phyloP scores from a whole-genome alignment of 768 basidiomycete genomes.

The Gelatoporia subvermispora region DNA sequence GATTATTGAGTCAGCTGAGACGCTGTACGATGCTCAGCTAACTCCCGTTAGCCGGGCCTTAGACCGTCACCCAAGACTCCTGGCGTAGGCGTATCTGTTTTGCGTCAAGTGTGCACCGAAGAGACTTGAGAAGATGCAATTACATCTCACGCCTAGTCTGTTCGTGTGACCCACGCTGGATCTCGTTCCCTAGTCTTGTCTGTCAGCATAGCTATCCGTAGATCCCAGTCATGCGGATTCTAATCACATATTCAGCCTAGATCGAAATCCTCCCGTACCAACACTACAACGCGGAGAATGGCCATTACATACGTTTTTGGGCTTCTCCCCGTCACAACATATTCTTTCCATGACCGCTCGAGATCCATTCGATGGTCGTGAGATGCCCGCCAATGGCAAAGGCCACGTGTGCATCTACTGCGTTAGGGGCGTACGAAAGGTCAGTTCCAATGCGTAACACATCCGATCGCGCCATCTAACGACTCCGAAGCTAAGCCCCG shows the following conservation, averaged over 20 bases:
- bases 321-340: constrained; percentile 43
- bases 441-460: constrained; percentile 20
- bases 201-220: too few relatives aligned
- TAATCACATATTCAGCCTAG: constrained; percentile 41
- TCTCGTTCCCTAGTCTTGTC: too few relatives aligned
- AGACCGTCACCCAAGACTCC: too few relatives aligned
- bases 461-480: background rate
- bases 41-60: too few relatives aligned
- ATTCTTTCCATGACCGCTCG: constrained; percentile 58
- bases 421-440: constrained; percentile 69
- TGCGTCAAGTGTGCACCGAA: too few relatives aligned
- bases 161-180: too few relatives aligned
- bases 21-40: too few relatives aligned
- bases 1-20: too few relatives aligned
- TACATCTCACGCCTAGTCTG: too few relatives aligned
- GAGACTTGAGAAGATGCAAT: too few relatives aligned
- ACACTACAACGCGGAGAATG: constrained; percentile 46
- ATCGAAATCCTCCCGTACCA: constrained; percentile 62
- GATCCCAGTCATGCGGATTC: constrained; percentile 3
- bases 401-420: constrained; percentile 50
- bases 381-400: constrained; percentile 73
- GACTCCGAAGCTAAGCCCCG: constrained; percentile 42
- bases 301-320: constrained; percentile 65
- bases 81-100: too few relatives aligned
- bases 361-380: constrained; percentile 58